phyloP scores from a whole-genome alignment of 495 filamentous ascomycete species.

The Filosporella fistucella region DNA sequence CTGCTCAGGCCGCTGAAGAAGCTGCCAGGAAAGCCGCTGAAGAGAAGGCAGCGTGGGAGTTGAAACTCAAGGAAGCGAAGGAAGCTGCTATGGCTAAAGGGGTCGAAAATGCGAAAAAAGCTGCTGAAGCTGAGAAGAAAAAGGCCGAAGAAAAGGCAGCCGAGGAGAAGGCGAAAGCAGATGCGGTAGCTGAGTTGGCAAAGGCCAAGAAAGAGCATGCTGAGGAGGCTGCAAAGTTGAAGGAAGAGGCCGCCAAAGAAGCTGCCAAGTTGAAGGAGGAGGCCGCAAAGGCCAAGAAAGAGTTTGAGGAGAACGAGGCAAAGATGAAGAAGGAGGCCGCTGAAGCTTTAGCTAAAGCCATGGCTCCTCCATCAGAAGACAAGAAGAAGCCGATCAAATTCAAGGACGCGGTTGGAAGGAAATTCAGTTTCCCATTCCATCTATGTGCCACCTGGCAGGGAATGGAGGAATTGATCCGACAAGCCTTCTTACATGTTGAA shows the following conservation, averaged over 20 bases:
- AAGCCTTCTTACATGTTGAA: constrained; percentile 43
- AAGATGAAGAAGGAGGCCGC: constrained; percentile 30
- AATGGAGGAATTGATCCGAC: constrained; percentile 48
- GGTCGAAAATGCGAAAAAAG: constrained; percentile 17
- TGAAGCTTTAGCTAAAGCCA: constrained; percentile 23
- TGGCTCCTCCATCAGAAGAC: constrained; percentile 37
- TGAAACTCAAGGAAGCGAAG: constrained; percentile 25
- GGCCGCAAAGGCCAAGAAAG: constrained; percentile 24
- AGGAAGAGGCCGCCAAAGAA: constrained; percentile 15
- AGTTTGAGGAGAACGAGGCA: constrained; percentile 17
- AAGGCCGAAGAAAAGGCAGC: constrained; percentile 30
- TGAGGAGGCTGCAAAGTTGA: constrained; percentile 11
- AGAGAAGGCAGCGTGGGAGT: constrained; percentile 31
- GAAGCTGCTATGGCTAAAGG: constrained; percentile 16
- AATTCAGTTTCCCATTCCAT: constrained; percentile 61
- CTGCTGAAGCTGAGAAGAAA: constrained; percentile 14
- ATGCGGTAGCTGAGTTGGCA: constrained; percentile 32
- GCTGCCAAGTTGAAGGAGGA: constrained; percentile 28
- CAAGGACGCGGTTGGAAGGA: constrained; percentile 61
- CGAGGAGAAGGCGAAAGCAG: constrained; percentile 35
- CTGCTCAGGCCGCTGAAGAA: constrained; percentile 29
- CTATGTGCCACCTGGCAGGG: constrained; percentile 63
- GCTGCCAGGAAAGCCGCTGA: constrained; percentile 21
- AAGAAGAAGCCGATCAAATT: constrained; percentile 59
- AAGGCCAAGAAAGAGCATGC: constrained; percentile 28